Evolutionary conservation across 192 early-diverging fungal genomes (phyloP).

Genomic region (Entomortierella parvispora): DNA sequence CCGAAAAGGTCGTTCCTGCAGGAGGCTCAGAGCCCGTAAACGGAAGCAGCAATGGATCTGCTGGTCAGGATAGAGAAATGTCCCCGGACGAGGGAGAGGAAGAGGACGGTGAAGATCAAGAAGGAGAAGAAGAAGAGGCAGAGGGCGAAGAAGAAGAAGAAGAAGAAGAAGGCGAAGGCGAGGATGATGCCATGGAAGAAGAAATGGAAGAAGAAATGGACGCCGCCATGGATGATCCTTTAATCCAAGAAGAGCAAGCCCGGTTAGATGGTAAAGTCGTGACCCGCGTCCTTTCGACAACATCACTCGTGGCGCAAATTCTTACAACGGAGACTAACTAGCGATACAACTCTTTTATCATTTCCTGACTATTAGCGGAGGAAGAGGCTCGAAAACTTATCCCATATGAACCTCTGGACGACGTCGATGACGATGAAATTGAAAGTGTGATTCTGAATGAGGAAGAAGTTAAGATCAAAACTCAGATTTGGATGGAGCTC

Average conservation of each 20-base stretch:
- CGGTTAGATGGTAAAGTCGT: conserved; percentile 44
- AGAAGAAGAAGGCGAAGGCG: conserved; percentile 31
- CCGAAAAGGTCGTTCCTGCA: neutral
- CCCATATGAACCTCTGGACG: conserved; percentile 56
- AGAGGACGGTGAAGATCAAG: conserved; percentile 31
- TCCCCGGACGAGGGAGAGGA: conserved; percentile 25
- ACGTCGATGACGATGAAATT: conserved; percentile 83
- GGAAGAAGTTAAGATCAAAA: conserved; percentile 84
- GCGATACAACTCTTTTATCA: neutral
- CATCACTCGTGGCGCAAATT: neutral
- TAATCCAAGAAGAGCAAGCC: conserved; percentile 40
- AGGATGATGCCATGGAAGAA: conserved; percentile 53
- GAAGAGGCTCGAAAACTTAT: conserved; percentile 30
- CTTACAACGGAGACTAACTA: neutral
- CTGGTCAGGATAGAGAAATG: conserved; percentile 6
- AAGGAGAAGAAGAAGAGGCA: conserved; percentile 22
- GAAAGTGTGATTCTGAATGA: conserved; percentile 72
- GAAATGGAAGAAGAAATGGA: conserved; percentile 52
- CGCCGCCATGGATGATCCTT: conserved; percentile 35
- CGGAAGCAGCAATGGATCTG: neutral
- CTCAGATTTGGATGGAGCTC: conserved; percentile 84
- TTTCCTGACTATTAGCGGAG: conserved; percentile 16
- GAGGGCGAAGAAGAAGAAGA: conserved; percentile 50
- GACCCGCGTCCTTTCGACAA: neutral
- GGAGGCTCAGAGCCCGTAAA: neutral